Percentiles rank a stretch among this genome's conserved stretches.
These are phyloP conservation scores for Brassica juncea DNA, from an alignment of 345 rosid genomes.

Conservation along the genomic window DNA sequence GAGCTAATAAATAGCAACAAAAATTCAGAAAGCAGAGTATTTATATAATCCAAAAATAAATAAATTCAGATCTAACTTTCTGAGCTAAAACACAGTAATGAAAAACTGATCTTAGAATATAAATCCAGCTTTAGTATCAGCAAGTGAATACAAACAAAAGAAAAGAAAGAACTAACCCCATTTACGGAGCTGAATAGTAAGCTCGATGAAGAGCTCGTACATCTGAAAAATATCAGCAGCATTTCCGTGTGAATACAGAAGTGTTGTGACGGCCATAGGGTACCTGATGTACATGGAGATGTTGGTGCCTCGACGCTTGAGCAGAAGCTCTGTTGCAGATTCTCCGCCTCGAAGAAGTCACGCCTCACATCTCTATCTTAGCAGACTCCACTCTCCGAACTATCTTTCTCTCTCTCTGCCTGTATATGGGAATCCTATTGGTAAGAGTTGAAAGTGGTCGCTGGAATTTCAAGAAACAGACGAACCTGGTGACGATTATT, in stretches of 20 bases:
- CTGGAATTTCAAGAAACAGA: neutral
- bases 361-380: neutral
- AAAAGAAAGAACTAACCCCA: neutral
- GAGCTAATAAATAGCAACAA: no score
- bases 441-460: neutral
- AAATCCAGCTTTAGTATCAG: neutral
- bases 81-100: neutral
- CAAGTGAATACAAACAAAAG: neutral
- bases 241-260: no score
- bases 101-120: neutral
- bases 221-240: no score
- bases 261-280: no score
- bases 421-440: neutral
- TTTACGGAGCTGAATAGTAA: neutral
- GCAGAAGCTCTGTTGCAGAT: no score
- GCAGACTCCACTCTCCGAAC: neutral
- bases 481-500: neutral
- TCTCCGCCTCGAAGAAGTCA: neutral
- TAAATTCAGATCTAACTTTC: neutral
- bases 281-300: no score
- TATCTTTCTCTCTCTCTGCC: neutral
- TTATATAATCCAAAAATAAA: neutral
- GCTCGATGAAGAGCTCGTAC: neutral
- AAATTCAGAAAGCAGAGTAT: neutral
- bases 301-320: no score